Evolutionary conservation across 2,329 filamentous ascomycete genomes (phyloP).

Genomic region (Dothidotthia symphoricarpi): DNA sequence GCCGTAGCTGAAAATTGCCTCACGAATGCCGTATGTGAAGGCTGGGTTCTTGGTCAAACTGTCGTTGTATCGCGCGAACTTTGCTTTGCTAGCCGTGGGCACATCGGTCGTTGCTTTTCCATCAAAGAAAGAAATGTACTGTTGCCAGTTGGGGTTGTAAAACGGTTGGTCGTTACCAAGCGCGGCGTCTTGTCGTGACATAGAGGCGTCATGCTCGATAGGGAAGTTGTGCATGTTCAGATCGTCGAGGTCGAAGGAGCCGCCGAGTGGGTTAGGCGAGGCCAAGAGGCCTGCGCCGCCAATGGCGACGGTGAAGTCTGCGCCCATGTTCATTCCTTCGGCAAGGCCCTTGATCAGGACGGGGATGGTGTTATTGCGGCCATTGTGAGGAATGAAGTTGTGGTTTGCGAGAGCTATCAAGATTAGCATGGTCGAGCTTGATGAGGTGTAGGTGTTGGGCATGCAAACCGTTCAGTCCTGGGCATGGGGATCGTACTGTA

Average conservation of each 20-base stretch:
- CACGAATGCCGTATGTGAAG: slow-evolving; percentile 11
- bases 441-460: neutral
- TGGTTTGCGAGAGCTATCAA: slow-evolving; percentile 16
- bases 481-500: slow-evolving; percentile 17
- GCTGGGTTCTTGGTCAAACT: slow-evolving; percentile 10
- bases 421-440: neutral
- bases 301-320: slow-evolving; percentile 16
- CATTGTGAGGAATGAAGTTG: slow-evolving; percentile 16
- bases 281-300: slow-evolving; percentile 14
- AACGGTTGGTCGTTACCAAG: slow-evolving; percentile 13
- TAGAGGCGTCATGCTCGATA: slow-evolving; percentile 21
- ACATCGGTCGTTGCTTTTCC: slow-evolving; percentile 12
- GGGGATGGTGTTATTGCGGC: slow-evolving; percentile 16
- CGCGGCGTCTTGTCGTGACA: slow-evolving; percentile 17
- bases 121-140: slow-evolving; percentile 14
- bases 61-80: slow-evolving; percentile 12
- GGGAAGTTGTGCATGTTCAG: slow-evolving; percentile 19
- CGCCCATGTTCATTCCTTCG: slow-evolving; percentile 16
- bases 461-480: slow-evolving; percentile 14
- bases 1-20: slow-evolving; percentile 14
- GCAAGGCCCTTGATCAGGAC: slow-evolving; percentile 17
- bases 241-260: slow-evolving; percentile 19
- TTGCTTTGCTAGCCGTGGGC: slow-evolving; percentile 9
- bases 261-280: slow-evolving; percentile 12
- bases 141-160: slow-evolving; percentile 10